Evolutionary conservation across 306 rosid species (phyloP).

Genomic region (Biancaea sappan): DNA sequence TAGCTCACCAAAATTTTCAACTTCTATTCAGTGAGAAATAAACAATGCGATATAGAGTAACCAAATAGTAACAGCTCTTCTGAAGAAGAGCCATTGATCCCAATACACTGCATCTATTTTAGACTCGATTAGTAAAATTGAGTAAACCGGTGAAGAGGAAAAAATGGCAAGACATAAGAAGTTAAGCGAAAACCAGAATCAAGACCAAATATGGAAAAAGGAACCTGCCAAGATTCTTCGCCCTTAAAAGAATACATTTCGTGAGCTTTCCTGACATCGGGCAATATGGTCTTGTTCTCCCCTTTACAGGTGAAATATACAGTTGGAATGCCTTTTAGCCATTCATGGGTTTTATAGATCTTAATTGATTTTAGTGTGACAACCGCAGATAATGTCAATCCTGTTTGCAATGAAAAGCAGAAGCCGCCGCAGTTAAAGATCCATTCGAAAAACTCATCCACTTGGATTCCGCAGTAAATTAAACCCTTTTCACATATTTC

Average conservation of each 20-base stretch:
- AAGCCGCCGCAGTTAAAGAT: background rate
- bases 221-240: conserved; percentile 98
- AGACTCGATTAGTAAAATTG: background rate
- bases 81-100: background rate
- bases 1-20: background rate
- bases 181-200: background rate
- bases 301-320: conserved; percentile 76
- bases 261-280: conserved; percentile 62
- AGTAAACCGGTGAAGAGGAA: background rate
- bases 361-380: conserved; percentile 72
- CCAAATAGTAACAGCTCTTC: background rate
- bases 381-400: conserved; percentile 54
- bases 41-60: background rate
- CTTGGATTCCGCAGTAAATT: no score
- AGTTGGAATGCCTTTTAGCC: conserved; percentile 54
- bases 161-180: background rate
- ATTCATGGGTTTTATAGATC: conserved; percentile 75
- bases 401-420: conserved; percentile 40
- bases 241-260: conserved; percentile 64
- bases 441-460: background rate
- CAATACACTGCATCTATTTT: background rate
- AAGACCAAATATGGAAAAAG: background rate
- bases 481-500: no score
- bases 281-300: conserved; percentile 67
- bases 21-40: background rate